Evolutionary conservation across 2,329 filamentous ascomycete genomes (phyloP), one percentile per base, ranked within the genome.

Genomic region (Davidsoniella australis): DNA sequence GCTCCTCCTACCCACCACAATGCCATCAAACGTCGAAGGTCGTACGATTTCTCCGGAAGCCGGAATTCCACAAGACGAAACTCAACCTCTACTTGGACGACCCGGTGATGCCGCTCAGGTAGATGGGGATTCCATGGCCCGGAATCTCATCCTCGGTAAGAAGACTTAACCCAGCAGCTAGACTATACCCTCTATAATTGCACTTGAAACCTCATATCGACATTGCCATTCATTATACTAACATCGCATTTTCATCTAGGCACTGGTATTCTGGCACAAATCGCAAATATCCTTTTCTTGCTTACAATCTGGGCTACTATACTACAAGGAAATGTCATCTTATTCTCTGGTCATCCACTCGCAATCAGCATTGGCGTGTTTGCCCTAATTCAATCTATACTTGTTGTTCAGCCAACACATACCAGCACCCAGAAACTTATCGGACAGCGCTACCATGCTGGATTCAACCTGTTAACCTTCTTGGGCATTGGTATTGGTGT

Each of bases 301-400:
- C 75, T 76, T 36, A 75, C 89, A 50, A 71, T 94, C 56, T 94
- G 86, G 85, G 75, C 76, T 42, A 75, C 75, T 50, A 75, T 95
- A 55, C 76, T 94, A 60, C 73, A 77, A 40, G 70, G 80, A 49
- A 64, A 68, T 26, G 61, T 93, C 54, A 83, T 85, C 38, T 77
- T 94, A 57, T 94, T 96, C 72, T 87, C 85, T 16, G 78, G 81
- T 7, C 89, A 96, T 63, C 89, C 89, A 6, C 78, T 95, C 60
- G 68, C 80, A 52, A 70, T 75, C 65, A 71, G 68, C 9, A 56
- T 82, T 51, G 87, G 78, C 45, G 63, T 94, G 52, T 70, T 94
- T 54, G 70, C 85, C 51, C 70, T 91, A 58, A 73, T 83, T 16
- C 82, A 95, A 69, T 82, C 81, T 49, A 77, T 88, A 55, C 77